These are phyloP conservation scores for Clitopilus hobsonii DNA, from an alignment of 768 basidiomycete genomes.

Conservation along the genomic window DNA sequence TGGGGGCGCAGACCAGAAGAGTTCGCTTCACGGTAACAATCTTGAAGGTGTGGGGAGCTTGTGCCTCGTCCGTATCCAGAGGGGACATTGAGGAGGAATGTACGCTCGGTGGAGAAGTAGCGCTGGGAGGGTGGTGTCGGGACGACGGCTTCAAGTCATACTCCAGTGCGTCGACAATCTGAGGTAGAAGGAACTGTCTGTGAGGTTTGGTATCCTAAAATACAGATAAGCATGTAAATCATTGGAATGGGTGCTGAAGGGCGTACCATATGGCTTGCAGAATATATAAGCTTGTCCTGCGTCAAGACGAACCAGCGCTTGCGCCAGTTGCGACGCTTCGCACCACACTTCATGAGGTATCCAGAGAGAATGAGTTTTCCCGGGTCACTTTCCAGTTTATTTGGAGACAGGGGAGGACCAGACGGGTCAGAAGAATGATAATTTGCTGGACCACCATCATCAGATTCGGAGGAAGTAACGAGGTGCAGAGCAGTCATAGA, in stretches of 20 bases:
- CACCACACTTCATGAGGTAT: slow-evolving; percentile 95
- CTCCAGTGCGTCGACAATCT: slow-evolving; percentile 91
- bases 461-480: slow-evolving; percentile 76
- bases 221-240: background rate
- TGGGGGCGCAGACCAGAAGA: slow-evolving; percentile 86
- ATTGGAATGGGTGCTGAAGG: slow-evolving; percentile 5
- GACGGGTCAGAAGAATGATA: slow-evolving; percentile 36
- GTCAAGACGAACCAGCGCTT: slow-evolving; percentile 98
- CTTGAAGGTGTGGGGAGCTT: slow-evolving; percentile 75
- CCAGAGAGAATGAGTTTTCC: slow-evolving; percentile 83
- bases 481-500: slow-evolving; percentile 38
- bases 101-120: slow-evolving; percentile 25
- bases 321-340: slow-evolving; percentile 90
- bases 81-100: slow-evolving; percentile 26
- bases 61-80: slow-evolving; percentile 40
- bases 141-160: slow-evolving; percentile 63
- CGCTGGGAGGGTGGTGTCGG: slow-evolving; percentile 40
- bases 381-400: slow-evolving; percentile 46
- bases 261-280: slow-evolving; percentile 90
- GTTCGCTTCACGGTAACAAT: slow-evolving; percentile 93
- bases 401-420: slow-evolving; percentile 41
- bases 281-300: slow-evolving; percentile 83
- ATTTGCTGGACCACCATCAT: slow-evolving; percentile 38
- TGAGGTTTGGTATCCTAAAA: slow-evolving; percentile 84
- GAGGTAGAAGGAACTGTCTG: slow-evolving; percentile 76